Conservation (phyloP, 768 basidiomycete genomes). For the Collybiopsis luxurians region DNA sequence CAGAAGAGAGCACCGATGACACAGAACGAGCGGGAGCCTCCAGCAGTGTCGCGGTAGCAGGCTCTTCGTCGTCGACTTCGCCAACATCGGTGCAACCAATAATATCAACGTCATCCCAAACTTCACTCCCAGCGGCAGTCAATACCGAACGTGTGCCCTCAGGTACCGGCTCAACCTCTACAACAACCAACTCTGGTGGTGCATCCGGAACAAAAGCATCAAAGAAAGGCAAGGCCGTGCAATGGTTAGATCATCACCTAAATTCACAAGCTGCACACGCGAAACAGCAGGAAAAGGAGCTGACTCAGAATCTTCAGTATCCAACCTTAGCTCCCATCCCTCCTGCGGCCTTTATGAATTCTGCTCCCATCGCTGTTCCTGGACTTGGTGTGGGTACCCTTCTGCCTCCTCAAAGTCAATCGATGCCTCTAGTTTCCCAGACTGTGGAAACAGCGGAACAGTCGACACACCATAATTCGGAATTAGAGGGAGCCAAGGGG, state of each 20-base stretch:
- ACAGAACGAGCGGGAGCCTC: not conserved
- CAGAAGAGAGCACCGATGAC: not conserved
- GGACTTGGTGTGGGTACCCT: not conserved
- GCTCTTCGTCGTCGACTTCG: not conserved
- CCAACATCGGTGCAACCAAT: not conserved
- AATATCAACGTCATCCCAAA: not conserved
- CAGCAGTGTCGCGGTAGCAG: not conserved
- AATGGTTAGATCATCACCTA: slow-evolving; percentile 7
- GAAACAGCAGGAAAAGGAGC: not conserved
- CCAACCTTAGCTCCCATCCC: not conserved
- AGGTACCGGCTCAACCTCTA: not conserved
- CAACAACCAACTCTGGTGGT: not conserved
- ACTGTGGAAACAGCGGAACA: not conserved
- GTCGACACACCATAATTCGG: not conserved
- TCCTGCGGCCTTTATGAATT: not conserved
- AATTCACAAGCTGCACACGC: slow-evolving; percentile 4
- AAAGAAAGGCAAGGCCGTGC: slow-evolving; percentile 3
- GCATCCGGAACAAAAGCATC: not conserved
- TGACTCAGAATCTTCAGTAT: too few relatives aligned
- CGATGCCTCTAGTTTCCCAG: too few relatives aligned
- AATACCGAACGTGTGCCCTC: not conserved
- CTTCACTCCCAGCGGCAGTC: not conserved
- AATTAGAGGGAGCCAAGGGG: not conserved
- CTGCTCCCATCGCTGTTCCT: too few relatives aligned
- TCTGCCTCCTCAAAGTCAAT: not conserved